A percentile compares a stretch with the other conserved stretches of the same genome.
These are phyloP conservation scores for Scytalidium sp. DNA, from an alignment of 2,329 filamentous ascomycete species.

Conservation along the genomic window DNA sequence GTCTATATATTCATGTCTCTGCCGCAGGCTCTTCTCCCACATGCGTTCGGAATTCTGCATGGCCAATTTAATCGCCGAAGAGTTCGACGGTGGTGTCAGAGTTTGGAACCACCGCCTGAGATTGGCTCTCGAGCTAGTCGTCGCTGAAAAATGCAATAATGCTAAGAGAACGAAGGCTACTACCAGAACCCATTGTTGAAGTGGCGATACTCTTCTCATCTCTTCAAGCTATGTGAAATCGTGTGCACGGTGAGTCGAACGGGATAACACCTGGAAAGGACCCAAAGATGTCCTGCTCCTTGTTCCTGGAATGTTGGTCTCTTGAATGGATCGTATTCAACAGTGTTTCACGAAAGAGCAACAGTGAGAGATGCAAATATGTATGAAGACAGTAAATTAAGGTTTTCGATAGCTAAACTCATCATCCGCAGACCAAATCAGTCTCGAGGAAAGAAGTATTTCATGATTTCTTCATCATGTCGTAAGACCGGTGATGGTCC, in stretches of 20 bases:
- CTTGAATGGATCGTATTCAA: too few species aligned
- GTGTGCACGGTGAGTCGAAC: too few species aligned
- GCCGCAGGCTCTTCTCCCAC: constrained; percentile 27
- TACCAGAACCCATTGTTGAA: not conserved
- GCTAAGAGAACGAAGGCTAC: not conserved
- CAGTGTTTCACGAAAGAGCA: too few species aligned
- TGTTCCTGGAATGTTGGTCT: too few species aligned
- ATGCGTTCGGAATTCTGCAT: constrained; percentile 21
- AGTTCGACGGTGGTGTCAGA: not conserved
- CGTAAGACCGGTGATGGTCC: too few species aligned
- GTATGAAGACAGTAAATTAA: not conserved
- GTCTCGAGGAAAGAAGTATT: too few species aligned
- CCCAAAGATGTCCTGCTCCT: not conserved
- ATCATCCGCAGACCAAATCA: too few species aligned
- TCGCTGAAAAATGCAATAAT: not conserved
- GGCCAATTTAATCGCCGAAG: not conserved
- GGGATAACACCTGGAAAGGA: not conserved
- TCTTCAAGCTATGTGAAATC: not conserved
- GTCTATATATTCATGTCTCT: constrained; percentile 25
- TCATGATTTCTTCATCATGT: not conserved
- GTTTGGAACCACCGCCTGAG: not conserved
- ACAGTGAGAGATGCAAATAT: too few species aligned
- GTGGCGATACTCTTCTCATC: not conserved
- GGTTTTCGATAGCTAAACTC: not conserved
- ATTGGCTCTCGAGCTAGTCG: not conserved